A percentile compares a stretch with the other conserved stretches of the same genome.
These are phyloP conservation scores for Aspergillus unguis DNA, from an alignment of 2,329 filamentous ascomycete genomes.

Conservation along the genomic window DNA sequence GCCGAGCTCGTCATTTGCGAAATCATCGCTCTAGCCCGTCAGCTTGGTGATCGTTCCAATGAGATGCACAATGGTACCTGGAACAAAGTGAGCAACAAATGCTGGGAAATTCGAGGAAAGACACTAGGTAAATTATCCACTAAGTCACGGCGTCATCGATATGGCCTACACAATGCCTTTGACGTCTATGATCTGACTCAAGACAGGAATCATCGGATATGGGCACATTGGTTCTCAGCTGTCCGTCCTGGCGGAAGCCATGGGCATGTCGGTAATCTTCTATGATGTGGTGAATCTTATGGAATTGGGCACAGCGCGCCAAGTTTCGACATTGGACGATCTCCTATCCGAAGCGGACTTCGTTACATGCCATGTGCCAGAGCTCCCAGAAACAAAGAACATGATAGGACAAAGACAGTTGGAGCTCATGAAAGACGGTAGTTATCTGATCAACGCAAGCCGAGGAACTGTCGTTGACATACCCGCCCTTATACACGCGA, in stretches of 20 bases:
- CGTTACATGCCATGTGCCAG: constrained; percentile 90
- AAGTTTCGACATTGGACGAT: constrained; percentile 72
- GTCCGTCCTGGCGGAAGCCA: constrained; percentile 90
- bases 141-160: neutral
- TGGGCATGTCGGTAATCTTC: constrained; percentile 98
- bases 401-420: constrained; percentile 82
- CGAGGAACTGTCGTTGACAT: constrained; percentile 94
- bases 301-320: constrained; percentile 82
- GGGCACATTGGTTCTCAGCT: constrained; percentile 96
- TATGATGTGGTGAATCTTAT: constrained; percentile 94
- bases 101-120: constrained; percentile 98
- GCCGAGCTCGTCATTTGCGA: constrained; percentile 94
- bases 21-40: constrained; percentile 86
- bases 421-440: constrained; percentile 83
- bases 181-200: constrained; percentile 14
- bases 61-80: constrained; percentile 93
- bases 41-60: constrained; percentile 86
- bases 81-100: constrained; percentile 96
- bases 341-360: constrained; percentile 83
- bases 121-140: constrained; percentile 63
- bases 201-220: constrained; percentile 83
- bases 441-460: constrained; percentile 94
- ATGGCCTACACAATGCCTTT: neutral
- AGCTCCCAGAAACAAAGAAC: constrained; percentile 86
- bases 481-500: constrained; percentile 81